A percentile compares a stretch with the other conserved stretches of the same genome.
Conservation (phyloP, 495 filamentous ascomycete genomes). For the Staphylotrichum tortipilum region DNA sequence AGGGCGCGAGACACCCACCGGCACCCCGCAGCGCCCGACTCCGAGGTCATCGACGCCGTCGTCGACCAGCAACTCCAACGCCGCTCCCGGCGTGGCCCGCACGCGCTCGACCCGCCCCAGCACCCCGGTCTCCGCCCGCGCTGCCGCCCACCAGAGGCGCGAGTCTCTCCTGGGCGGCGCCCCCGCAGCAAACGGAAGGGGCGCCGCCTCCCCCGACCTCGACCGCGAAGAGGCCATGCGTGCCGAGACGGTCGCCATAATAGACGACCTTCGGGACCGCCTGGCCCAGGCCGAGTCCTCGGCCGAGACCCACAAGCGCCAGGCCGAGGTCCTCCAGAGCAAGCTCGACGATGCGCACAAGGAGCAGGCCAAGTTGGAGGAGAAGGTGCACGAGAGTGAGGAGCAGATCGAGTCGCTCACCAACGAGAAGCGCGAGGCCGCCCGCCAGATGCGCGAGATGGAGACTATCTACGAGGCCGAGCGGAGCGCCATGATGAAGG, state of each 20-base stretch:
- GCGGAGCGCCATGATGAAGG: slow-evolving; percentile 74
- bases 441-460: slow-evolving; percentile 75
- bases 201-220: slow-evolving; percentile 37
- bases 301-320: slow-evolving; percentile 74
- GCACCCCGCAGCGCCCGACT: slow-evolving; percentile 22
- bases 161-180: slow-evolving; percentile 54
- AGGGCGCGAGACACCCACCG: slow-evolving; percentile 32
- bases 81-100: slow-evolving; percentile 29
- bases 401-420: slow-evolving; percentile 69
- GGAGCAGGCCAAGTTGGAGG: slow-evolving; percentile 80
- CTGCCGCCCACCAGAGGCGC: slow-evolving; percentile 51
- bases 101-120: slow-evolving; percentile 44
- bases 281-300: slow-evolving; percentile 70
- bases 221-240: slow-evolving; percentile 48
- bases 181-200: slow-evolving; percentile 39
- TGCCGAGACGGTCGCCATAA: slow-evolving; percentile 62
- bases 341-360: slow-evolving; percentile 75
- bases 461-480: slow-evolving; percentile 86
- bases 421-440: slow-evolving; percentile 68
- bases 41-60: slow-evolving; percentile 33
- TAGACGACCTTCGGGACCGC: slow-evolving; percentile 77
- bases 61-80: slow-evolving; percentile 19
- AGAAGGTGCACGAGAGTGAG: slow-evolving; percentile 72
- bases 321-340: slow-evolving; percentile 74
- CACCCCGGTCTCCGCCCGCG: slow-evolving; percentile 61